Evolutionary conservation across 176 grass and related monocot genomes (phyloP).

Genomic region (Oryza glumipatula): DNA sequence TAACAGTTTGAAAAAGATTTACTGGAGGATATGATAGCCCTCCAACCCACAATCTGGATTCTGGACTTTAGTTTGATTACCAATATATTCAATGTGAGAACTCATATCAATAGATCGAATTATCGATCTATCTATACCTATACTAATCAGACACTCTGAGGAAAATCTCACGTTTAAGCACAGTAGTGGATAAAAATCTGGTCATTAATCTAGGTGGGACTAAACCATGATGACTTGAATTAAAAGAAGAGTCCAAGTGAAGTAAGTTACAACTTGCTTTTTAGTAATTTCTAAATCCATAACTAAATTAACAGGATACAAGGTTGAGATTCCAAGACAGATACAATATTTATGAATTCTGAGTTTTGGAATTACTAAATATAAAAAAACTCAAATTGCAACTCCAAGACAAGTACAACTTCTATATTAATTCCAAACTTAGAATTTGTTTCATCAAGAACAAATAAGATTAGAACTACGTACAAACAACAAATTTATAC

Average conservation of each 20-base stretch:
- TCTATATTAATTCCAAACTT: neutral
- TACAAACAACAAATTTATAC: neutral
- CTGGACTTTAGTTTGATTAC: slow-evolving; percentile 32
- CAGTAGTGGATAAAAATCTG: neutral
- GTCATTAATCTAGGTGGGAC: neutral
- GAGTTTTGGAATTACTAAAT: neutral
- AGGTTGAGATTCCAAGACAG: neutral
- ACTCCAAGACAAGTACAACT: neutral
- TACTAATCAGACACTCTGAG: neutral
- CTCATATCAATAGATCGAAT: slow-evolving; percentile 13
- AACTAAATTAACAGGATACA: neutral
- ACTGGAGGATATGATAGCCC: neutral
- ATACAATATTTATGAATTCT: neutral
- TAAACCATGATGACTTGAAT: too few relatives aligned
- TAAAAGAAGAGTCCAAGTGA: neutral
- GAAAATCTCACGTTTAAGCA: neutral
- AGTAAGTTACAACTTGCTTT: neutral
- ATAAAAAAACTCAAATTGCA: neutral
- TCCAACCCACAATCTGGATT: slow-evolving; percentile 12
- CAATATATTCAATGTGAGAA: slow-evolving; percentile 1
- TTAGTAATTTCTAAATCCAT: neutral
- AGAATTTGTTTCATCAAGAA: neutral
- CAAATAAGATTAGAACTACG: neutral
- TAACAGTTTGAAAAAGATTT: neutral
- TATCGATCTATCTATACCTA: neutral